Percentiles rank a stretch among this genome's conserved stretches.
Conservation (phyloP, 1,139 yeast species). For the Lodderomyces parapsilosis region DNA sequence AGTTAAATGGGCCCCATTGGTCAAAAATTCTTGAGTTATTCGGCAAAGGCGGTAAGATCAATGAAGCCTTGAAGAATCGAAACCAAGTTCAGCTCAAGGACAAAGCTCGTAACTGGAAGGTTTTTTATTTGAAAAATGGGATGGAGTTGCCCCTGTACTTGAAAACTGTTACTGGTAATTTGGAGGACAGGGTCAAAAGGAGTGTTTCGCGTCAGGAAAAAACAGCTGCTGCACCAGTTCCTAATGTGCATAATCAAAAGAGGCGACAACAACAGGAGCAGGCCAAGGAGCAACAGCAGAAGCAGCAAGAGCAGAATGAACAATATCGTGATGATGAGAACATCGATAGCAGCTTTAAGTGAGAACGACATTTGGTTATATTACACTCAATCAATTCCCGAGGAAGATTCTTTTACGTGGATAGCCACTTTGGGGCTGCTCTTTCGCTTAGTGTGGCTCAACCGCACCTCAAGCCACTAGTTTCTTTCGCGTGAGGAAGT, state of each 20-base stretch:
- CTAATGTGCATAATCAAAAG: conserved; percentile 17
- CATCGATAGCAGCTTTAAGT: conserved; percentile 2
- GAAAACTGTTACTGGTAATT: conserved; percentile 81
- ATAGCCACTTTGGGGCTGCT: no score
- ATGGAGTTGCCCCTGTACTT: conserved; percentile 76
- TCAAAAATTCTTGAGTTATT: conserved; percentile 79
- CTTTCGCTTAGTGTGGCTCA: no score
- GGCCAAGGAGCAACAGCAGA: conserved; percentile 6
- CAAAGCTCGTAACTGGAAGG: conserved; percentile 93
- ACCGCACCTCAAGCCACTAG: no score
- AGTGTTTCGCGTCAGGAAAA: conserved; percentile 27
- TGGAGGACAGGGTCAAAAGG: conserved; percentile 42
- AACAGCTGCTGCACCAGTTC: conserved; percentile 45
- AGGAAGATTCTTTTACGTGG: no score
- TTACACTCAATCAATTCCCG: no score
- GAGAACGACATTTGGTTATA: no score
- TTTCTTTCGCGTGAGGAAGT: no score
- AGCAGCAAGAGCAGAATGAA: conserved; percentile 3
- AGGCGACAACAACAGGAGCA: conserved; percentile 8
- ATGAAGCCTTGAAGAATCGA: conserved; percentile 81
- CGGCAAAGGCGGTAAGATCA: conserved; percentile 89
- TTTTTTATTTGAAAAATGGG: conserved; percentile 72
- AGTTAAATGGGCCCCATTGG: conserved; percentile 91
- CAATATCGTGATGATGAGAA: not conserved
- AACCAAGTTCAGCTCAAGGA: conserved; percentile 91